Conservation (phyloP, 371 early-diverging fungal genomes). For the Lichtheimia ramosa region DNA sequence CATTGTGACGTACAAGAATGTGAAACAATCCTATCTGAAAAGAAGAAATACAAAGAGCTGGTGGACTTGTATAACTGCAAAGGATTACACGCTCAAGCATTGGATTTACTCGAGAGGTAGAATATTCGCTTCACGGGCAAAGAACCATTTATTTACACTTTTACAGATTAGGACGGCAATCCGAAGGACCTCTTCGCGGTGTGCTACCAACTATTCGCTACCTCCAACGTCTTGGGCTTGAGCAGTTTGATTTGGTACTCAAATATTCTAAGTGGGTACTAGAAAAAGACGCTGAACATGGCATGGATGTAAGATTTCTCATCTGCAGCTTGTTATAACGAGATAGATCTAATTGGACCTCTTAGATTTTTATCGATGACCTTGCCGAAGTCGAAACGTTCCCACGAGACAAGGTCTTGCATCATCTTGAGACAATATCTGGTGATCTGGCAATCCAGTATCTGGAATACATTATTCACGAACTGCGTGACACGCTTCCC, state of each 20-base stretch:
- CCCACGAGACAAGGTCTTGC: constrained; percentile 53
- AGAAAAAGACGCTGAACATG: constrained; percentile 62
- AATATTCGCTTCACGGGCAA: constrained; percentile 4
- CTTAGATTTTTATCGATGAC: constrained; percentile 80
- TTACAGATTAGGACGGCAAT: constrained; percentile 46
- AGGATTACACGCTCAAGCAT: constrained; percentile 82
- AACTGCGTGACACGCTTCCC: constrained; percentile 64
- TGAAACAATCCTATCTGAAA: constrained; percentile 74
- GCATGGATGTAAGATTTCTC: constrained; percentile 69
- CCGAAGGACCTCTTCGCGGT: constrained; percentile 61
- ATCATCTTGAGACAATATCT: constrained; percentile 64
- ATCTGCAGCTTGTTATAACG: too few relatives aligned
- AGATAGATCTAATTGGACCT: not conserved
- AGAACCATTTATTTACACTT: not conserved
- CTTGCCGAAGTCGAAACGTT: constrained; percentile 57
- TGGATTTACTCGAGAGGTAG: constrained; percentile 70
- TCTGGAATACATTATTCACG: constrained; percentile 75
- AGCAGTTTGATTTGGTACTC: constrained; percentile 78
- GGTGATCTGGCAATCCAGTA: constrained; percentile 70
- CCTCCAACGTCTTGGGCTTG: constrained; percentile 71
- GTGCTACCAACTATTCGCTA: constrained; percentile 72
- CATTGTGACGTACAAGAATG: constrained; percentile 85
- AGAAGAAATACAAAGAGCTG: constrained; percentile 81
- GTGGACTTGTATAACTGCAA: constrained; percentile 91
- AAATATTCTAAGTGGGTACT: constrained; percentile 82